A percentile compares a stretch with the other conserved stretches of the same genome.
Evolutionary conservation across 106 monocot genomes (phyloP).

Genomic region (Hemerocallis citrina): DNA sequence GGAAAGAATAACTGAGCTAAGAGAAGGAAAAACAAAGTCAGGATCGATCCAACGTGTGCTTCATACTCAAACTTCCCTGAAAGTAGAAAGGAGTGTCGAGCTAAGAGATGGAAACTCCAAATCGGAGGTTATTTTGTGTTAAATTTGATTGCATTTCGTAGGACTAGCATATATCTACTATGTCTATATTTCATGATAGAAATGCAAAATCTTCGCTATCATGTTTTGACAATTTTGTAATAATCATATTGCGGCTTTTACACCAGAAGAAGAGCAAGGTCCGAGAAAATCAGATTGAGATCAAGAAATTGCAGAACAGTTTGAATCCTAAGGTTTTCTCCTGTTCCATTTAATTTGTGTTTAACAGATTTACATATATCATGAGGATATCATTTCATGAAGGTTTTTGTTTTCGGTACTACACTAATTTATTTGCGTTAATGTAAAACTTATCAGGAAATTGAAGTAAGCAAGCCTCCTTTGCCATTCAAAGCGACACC

Average conservation of each 20-base stretch:
- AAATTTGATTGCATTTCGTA: neutral
- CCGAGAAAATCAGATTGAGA: neutral
- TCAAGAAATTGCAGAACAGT: neutral
- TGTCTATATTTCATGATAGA: neutral
- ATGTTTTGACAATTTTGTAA: too few species aligned
- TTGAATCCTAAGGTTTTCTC: neutral
- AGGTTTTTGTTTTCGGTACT: too few species aligned
- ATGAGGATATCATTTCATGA: too few species aligned
- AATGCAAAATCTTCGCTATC: too few species aligned
- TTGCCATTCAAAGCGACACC: slow-evolving; percentile 3
- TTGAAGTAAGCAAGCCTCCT: neutral
- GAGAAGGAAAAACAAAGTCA: neutral
- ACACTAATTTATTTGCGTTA: too few species aligned
- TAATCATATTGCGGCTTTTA: neutral
- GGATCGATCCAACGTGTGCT: slow-evolving; percentile 3
- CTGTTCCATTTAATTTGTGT: neutral
- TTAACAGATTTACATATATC: neutral
- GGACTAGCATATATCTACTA: neutral
- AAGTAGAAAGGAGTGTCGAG: neutral
- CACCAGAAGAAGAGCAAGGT: neutral
- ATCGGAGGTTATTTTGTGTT: neutral
- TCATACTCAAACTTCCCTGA: slow-evolving; percentile 2
- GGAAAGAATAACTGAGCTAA: slow-evolving; percentile 1
- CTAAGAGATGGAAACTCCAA: neutral
- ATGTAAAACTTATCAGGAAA: neutral